phyloP scores from a whole-genome alignment of 352 stramenopile species.

The Globisporangium nodosum region DNA sequence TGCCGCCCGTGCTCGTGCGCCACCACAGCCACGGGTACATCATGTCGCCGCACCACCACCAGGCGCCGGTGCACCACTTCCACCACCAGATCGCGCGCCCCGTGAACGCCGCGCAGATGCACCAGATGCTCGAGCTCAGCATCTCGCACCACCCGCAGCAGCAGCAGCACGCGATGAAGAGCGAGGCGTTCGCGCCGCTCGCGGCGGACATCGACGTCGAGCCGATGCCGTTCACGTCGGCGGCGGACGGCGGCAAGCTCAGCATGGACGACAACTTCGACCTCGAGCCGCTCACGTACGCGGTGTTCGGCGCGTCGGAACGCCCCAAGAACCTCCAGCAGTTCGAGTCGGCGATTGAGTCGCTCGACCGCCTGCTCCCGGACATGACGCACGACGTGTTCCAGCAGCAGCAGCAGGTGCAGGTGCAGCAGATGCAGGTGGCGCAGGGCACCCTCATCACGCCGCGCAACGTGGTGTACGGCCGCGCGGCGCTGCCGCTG shows the following conservation, averaged over 20 bases:
- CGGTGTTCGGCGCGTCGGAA: constrained; percentile 34
- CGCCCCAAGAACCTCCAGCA: constrained; percentile 52
- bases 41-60: constrained; percentile 26
- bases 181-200: constrained; percentile 18
- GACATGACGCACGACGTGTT: constrained; percentile 69
- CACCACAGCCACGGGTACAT: constrained; percentile 68
- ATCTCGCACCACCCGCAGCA: constrained; percentile 36
- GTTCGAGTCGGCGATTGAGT: constrained; percentile 71
- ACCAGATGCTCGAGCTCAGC: constrained; percentile 53
- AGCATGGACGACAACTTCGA: constrained; percentile 39
- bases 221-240: constrained; percentile 52
- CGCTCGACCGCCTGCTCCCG: constrained; percentile 58
- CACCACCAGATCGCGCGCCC: constrained; percentile 29
- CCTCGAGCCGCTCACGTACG: constrained; percentile 61
- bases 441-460: constrained; percentile 20
- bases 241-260: constrained; percentile 23
- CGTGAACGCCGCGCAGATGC: constrained; percentile 46
- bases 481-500: constrained; percentile 27
- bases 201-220: constrained; percentile 42
- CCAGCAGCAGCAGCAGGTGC: constrained; percentile 12
- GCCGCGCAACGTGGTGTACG: constrained; percentile 24
- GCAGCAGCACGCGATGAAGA: constrained; percentile 31
- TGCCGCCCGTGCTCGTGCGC: constrained; percentile 47
- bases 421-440: constrained; percentile 5
- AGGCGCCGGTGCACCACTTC: constrained; percentile 11